phyloP scores from a whole-genome alignment of 768 basidiomycete genomes.

The Mycena crocata region DNA sequence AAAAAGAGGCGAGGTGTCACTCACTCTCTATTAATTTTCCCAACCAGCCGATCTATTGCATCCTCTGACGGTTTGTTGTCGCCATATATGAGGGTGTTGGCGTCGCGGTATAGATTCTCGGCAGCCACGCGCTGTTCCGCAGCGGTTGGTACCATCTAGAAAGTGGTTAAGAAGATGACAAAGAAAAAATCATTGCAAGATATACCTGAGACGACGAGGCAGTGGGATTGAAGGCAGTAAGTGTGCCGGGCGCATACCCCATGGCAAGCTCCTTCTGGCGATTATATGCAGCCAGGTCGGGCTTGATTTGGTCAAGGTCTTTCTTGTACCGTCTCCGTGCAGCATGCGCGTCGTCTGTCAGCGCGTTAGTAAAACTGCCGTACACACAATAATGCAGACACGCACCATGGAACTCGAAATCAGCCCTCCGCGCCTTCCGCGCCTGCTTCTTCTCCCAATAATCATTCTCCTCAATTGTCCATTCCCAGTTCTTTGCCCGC shows the following conservation, averaged over 20 bases:
- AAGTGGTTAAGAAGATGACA: neutral
- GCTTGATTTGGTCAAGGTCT: slow-evolving; percentile 88
- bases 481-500: slow-evolving; percentile 93
- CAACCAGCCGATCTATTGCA: slow-evolving; percentile 90
- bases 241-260: slow-evolving; percentile 77
- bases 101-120: slow-evolving; percentile 92
- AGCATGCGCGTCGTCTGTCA: slow-evolving; percentile 87
- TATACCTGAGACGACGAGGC: slow-evolving; percentile 58
- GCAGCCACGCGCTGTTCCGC: slow-evolving; percentile 76
- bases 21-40: slow-evolving; percentile 94
- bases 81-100: slow-evolving; percentile 92
- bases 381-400: slow-evolving; percentile 28
- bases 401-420: slow-evolving; percentile 93
- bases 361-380: neutral
- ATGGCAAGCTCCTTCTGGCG: slow-evolving; percentile 89
- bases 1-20: slow-evolving; percentile 45
- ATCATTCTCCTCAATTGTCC: slow-evolving; percentile 95
- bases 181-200: slow-evolving; percentile 28
- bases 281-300: slow-evolving; percentile 89
- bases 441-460: slow-evolving; percentile 94
- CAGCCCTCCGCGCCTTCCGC: slow-evolving; percentile 84
- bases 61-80: slow-evolving; percentile 97
- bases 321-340: slow-evolving; percentile 93
- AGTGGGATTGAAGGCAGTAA: slow-evolving; percentile 69
- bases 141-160: slow-evolving; percentile 62